These are phyloP conservation scores for Exophiala phaeomuriformis DNA, from an alignment of 2,329 filamentous ascomycete species.

Conservation along the genomic window DNA sequence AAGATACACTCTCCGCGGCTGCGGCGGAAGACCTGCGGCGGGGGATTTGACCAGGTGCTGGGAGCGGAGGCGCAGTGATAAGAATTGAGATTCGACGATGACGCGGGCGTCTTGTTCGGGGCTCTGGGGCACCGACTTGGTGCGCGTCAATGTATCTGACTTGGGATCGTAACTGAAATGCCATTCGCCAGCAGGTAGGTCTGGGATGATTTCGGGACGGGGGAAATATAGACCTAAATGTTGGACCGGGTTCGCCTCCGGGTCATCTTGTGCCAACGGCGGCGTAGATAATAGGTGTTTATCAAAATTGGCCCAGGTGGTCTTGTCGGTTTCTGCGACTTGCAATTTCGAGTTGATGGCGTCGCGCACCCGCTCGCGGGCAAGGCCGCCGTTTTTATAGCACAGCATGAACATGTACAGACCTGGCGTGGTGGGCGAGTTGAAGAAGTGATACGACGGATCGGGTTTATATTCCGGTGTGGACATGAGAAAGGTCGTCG, in stretches of 20 bases:
- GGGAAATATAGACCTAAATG: conserved; percentile 93
- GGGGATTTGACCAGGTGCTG: conserved; percentile 62
- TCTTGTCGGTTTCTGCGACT: conserved; percentile 33
- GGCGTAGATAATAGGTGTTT: conserved; percentile 59
- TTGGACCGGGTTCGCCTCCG: conserved; percentile 59
- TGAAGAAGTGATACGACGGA: conserved; percentile 93
- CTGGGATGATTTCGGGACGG: conserved; percentile 90
- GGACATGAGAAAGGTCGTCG: conserved; percentile 95
- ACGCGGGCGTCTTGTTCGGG: conserved; percentile 66
- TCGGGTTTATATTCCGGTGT: conserved; percentile 87
- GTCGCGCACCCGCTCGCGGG: conserved; percentile 83
- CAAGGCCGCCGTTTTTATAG: conserved; percentile 96
- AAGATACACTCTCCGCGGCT: conserved; percentile 84
- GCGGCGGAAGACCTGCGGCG: conserved; percentile 57
- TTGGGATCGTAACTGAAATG: conserved; percentile 58
- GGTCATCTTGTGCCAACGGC: conserved; percentile 56
- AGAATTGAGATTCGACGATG: conserved; percentile 91
- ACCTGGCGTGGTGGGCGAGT: conserved; percentile 82
- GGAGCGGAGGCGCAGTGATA: conserved; percentile 81
- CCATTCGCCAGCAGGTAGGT: conserved; percentile 79
- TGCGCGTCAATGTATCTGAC: conserved; percentile 48
- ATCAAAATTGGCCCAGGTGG: conserved; percentile 78
- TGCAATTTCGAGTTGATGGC: conserved; percentile 54
- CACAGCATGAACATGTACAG: conserved; percentile 99
- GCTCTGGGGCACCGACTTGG: conserved; percentile 47